Evolutionary conservation across 169 alveolate species (phyloP), one percentile per base, ranked within the genome.

Genomic region (Theileria equi): DNA sequence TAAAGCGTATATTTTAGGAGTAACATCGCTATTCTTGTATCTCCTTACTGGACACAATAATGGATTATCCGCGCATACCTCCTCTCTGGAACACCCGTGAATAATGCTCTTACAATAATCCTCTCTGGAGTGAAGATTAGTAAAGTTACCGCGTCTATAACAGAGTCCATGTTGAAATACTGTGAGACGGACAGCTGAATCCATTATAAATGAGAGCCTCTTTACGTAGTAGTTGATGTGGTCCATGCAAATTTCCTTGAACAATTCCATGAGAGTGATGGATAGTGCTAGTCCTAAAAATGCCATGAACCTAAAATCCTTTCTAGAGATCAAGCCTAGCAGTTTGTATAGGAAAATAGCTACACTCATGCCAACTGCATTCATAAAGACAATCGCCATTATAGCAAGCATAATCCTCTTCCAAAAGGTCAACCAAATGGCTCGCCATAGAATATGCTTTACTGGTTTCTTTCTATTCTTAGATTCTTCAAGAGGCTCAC

Each of bases 141-240:
- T 16, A 31, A 10, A 53, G 28, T 28, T 34, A 4, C 28, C 2
- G 17, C 84, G 63, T 5, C 84, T 57, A 21, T 64, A 58, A 23
- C 68, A 74, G 35, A 74, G 16, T 13, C 79, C 79, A 31, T 63
- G 78, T 50, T 74, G 84, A 52, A 74, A 74, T 2, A 74, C 31
- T 0, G 84, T 74, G 35, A 74, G 62, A 5, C 79, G 65, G 41
- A 64, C 31, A 3, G 79, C 34, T 5, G 55, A 23, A 26, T 74
- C 71, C 50, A 72, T 72, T 0, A 72, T 52, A 45, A 28, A 6
- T 13, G 44, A 44, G 26, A 72, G 44, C 7, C 84, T 47, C 19
- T 25, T 47, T 29, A 32, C 52, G 44, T 74, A 60, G 55, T 47
- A 74, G 21, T 36, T 64, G 26, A 64, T 17, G 61, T 74, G 65